phyloP scores from a whole-genome alignment of 2,329 filamentous ascomycete genomes.

The Neopestalotiopsis rosae region DNA sequence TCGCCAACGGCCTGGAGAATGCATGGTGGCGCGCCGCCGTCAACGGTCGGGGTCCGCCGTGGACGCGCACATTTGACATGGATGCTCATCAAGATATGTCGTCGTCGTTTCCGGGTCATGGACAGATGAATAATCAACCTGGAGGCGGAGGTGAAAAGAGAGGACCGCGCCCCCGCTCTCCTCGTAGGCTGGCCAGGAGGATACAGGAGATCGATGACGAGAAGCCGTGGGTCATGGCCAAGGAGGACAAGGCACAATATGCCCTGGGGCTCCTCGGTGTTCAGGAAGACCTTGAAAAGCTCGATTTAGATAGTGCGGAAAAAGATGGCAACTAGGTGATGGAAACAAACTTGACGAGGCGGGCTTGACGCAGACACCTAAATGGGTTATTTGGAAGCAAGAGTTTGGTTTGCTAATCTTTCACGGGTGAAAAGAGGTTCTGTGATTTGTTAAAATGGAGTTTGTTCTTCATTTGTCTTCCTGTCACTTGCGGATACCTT shows the following conservation, averaged over 20 bases:
- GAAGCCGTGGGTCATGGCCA: conserved; percentile 61
- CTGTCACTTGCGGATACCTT: too few species aligned
- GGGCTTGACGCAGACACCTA: background rate
- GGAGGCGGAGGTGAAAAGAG: conserved; percentile 27
- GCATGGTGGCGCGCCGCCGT: conserved; percentile 79
- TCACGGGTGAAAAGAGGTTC: background rate
- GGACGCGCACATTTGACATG: conserved; percentile 55
- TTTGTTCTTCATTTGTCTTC: too few species aligned
- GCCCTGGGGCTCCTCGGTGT: conserved; percentile 79
- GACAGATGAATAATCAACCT: too few species aligned
- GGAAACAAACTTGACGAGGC: background rate
- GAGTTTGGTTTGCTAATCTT: too few species aligned
- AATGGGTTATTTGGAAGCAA: too few species aligned
- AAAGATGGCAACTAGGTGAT: conserved; percentile 20
- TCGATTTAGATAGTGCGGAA: conserved; percentile 58
- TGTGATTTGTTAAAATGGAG: background rate
- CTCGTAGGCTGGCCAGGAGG: conserved; percentile 55
- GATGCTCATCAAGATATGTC: background rate
- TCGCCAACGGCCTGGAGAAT: conserved; percentile 83
- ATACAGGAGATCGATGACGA: conserved; percentile 53
- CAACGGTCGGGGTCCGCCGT: conserved; percentile 77
- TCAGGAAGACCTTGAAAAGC: conserved; percentile 74
- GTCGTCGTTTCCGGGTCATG: too few species aligned
- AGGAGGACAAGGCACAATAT: conserved; percentile 70
- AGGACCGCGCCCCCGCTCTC: conserved; percentile 49